Evolutionary conservation across 768 basidiomycete genomes (phyloP), one percentile per base, ranked within the genome.

Genomic region (Tricholoma terreum): DNA sequence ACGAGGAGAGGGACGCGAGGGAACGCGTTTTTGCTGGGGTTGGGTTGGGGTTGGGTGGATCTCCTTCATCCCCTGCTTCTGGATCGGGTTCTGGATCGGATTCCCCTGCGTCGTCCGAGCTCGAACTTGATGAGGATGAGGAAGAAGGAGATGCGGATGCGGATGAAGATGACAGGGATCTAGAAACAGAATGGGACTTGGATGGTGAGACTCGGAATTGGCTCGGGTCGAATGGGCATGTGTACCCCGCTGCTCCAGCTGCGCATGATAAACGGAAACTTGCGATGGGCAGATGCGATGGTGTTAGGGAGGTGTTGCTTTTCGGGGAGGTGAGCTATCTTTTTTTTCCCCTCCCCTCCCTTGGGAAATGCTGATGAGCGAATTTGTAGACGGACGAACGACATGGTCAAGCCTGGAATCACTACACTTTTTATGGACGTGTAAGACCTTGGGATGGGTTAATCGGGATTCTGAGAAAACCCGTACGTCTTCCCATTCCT

Each of bases 361-460:
- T 50, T 11, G 22, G 11, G 22, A 51, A 38, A 40, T 42, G 8
- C 36, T 31, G 24, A 2, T 34, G 19, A 17, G 58, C 6, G 24
- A 27, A 27, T 27, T 27, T 27, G 24, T 21, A 46, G 83, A 84
- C 84, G 15, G 82, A 85, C 58, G 53, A 63, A 10, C 67, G 64
- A 4, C 80, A 83, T 54, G 74, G 74, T 2, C 66, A 75, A 36
- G 83, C 80, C 24, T 82, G 80, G 81, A 69, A 77, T 43, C 69
- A 70, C 52, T 81, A 77, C 59, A 71, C 60, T 11, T 80, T 79
- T 57, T 78, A 79, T 57, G 84, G 84, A 3, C 78, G 84, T 15
- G 73, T 86, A 8, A 74, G 84, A 30, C 64, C 74, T 35, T 86
- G 83, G 82, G 84, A 86, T 61, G 84, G 84, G 34, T 69, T 86